phyloP scores from a whole-genome alignment of 176 grass and related monocot genomes.

The Poa pratensis region DNA sequence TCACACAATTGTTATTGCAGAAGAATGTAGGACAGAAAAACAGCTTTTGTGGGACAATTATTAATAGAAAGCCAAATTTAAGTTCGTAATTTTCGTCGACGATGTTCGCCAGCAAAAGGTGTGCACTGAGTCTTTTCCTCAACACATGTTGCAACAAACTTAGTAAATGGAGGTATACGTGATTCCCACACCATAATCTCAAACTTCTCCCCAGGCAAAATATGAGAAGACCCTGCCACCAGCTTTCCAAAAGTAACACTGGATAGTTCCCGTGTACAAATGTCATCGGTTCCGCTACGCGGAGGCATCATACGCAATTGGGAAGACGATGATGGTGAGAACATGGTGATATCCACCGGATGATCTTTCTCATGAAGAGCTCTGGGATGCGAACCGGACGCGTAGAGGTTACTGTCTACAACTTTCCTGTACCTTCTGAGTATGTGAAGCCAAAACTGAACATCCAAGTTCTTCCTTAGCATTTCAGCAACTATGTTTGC shows the following conservation, averaged over 20 bases:
- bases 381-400: neutral
- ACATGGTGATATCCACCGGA: neutral
- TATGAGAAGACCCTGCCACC: neutral
- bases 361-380: neutral
- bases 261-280: neutral
- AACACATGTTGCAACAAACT: neutral
- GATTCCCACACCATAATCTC: slow-evolving; percentile 18
- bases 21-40: too few species aligned
- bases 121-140: neutral
- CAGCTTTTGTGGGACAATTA: too few species aligned
- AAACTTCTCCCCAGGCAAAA: neutral
- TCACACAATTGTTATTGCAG: too few species aligned
- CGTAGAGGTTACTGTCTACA: neutral
- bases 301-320: neutral
- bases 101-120: neutral
- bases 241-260: neutral
- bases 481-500: neutral
- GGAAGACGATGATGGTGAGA: neutral
- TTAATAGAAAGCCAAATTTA: too few species aligned
- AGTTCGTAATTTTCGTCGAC: too few species aligned
- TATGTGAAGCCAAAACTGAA: neutral
- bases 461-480: neutral
- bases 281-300: neutral
- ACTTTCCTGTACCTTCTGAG: neutral
- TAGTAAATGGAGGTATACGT: slow-evolving; percentile 22